Conservation (phyloP, 2,329 filamentous ascomycete genomes). For the Exserohilum turcica region DNA sequence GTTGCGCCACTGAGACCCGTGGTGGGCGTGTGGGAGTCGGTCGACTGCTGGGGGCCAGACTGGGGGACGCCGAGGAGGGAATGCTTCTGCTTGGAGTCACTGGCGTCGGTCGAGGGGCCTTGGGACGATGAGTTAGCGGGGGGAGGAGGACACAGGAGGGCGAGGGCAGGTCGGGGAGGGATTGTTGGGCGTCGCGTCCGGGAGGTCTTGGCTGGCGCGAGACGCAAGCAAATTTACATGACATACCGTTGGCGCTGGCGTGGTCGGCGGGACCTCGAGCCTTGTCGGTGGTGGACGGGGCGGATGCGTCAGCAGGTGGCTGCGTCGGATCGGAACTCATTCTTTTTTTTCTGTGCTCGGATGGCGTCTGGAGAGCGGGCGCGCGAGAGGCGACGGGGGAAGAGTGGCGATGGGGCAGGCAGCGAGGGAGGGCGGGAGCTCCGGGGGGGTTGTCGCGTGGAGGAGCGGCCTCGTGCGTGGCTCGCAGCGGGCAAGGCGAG, state of each 20-base stretch:
- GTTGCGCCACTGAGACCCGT: slow-evolving; percentile 52
- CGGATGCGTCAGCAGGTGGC: slow-evolving; percentile 34
- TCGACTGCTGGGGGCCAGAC: slow-evolving; percentile 12
- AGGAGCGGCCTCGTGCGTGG: slow-evolving; percentile 17
- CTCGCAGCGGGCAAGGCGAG: slow-evolving; percentile 4
- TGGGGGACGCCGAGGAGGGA: slow-evolving; percentile 46
- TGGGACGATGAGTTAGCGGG: slow-evolving; percentile 34
- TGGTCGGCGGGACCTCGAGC: slow-evolving; percentile 31
- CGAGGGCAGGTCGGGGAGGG: slow-evolving; percentile 7
- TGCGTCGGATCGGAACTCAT: slow-evolving; percentile 46
- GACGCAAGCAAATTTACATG: not conserved
- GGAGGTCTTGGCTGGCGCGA: not conserved
- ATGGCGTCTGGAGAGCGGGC: slow-evolving; percentile 24
- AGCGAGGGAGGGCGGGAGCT: slow-evolving; percentile 11
- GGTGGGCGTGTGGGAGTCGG: slow-evolving; percentile 41
- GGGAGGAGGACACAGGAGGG: slow-evolving; percentile 19
- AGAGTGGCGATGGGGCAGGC: slow-evolving; percentile 25
- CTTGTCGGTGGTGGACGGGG: slow-evolving; percentile 38
- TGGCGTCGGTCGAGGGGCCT: slow-evolving; percentile 27
- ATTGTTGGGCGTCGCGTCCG: not conserved
- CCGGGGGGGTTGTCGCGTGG: slow-evolving; percentile 16
- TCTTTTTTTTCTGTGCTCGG: slow-evolving; percentile 36
- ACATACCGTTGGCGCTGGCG: slow-evolving; percentile 45
- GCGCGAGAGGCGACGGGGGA: slow-evolving; percentile 12
- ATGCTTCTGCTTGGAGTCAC: slow-evolving; percentile 43